Conservation (phyloP, 176 grass and related monocot genomes). For the Rhynchospora pubera region DNA sequence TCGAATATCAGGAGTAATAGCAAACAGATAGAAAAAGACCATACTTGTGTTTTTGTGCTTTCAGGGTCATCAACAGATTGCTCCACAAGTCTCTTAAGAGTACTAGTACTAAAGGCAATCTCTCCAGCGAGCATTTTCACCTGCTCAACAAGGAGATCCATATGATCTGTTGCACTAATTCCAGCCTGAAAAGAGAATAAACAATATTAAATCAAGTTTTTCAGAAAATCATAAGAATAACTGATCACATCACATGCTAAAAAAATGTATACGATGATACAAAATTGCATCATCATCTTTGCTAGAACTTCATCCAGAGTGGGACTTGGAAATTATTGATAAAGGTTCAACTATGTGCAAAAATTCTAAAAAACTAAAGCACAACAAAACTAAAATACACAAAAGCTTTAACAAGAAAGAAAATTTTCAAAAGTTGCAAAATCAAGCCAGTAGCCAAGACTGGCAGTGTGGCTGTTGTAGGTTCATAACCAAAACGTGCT, state of each 20-base stretch:
- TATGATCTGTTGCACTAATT: conserved; percentile 73
- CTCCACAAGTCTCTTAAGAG: conserved; percentile 83
- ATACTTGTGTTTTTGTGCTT: conserved; percentile 80
- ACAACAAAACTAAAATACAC: background rate
- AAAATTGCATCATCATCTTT: background rate
- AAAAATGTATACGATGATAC: background rate
- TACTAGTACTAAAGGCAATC: conserved; percentile 90
- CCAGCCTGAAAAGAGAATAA: conserved; percentile 38
- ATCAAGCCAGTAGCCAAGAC: background rate
- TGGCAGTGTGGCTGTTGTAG: background rate
- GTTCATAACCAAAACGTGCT: background rate
- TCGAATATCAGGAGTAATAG: conserved; percentile 2
- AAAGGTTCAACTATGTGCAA: background rate
- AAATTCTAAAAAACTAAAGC: background rate
- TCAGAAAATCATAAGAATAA: too few relatives aligned
- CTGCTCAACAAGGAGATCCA: conserved; percentile 93
- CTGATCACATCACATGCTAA: background rate
- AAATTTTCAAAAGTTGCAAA: background rate
- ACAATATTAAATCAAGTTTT: background rate
- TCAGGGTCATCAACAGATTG: conserved; percentile 89
- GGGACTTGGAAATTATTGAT: background rate
- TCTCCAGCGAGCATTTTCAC: conserved; percentile 99
- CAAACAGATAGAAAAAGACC: background rate
- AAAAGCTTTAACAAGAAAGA: background rate
- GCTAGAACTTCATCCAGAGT: background rate